Conservation (phyloP, 169 alveolate species). For the Cryptosporidium parvum region DNA sequence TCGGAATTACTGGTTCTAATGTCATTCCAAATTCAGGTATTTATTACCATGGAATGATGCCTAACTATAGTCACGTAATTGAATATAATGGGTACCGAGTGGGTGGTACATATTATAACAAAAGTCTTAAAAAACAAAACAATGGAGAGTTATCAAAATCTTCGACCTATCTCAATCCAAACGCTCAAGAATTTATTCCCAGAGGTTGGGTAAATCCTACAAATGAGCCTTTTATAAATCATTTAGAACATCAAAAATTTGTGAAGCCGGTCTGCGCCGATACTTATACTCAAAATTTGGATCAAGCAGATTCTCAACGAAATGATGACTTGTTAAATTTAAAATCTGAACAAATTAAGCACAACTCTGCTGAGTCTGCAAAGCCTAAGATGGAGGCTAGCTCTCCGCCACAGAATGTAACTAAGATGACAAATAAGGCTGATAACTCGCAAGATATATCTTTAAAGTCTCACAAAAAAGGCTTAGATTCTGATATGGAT, state of each 20-base stretch:
- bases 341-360: not conserved
- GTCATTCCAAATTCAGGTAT: constrained; percentile 21
- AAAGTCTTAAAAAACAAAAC: constrained; percentile 1
- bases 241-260: not conserved
- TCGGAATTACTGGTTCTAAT: constrained; percentile 31
- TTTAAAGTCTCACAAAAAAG: not conserved
- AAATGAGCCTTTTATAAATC: not conserved
- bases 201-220: constrained; percentile 67
- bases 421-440: not conserved
- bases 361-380: not conserved
- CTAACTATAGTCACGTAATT: constrained; percentile 26
- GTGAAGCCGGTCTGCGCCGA: not conserved
- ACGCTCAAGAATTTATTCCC: constrained; percentile 72
- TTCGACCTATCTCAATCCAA: constrained; percentile 51
- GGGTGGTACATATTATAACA: constrained; percentile 9
- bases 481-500: not conserved
- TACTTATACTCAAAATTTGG: not conserved
- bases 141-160: constrained; percentile 3
- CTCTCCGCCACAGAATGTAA: not conserved
- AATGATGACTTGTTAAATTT: not conserved
- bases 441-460: not conserved
- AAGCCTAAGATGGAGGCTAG: not conserved
- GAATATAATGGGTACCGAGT: constrained; percentile 63
- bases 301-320: not conserved
- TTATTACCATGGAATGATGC: constrained; percentile 68